Evolutionary conservation across 352 stramenopile species (phyloP), one percentile per base, ranked within the genome.

Genomic region (Phytophthora podocarpi): DNA sequence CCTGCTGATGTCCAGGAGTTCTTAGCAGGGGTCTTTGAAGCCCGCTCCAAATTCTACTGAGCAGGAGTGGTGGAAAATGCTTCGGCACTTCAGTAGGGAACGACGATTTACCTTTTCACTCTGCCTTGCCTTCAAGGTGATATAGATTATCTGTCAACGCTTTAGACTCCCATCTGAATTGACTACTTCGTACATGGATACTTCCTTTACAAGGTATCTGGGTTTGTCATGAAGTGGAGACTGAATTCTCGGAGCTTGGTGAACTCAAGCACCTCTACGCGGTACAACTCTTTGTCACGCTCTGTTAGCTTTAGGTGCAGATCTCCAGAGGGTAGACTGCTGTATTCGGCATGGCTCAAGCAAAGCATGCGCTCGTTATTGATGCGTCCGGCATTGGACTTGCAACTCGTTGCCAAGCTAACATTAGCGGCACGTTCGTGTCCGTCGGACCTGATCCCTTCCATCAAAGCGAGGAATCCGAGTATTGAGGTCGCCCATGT

Each of bases 41-140:
- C 77, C 8, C 78, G 82, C 26, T 88, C 75, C 16, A 88, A 84
- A 42, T 91, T 87, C 23, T 90, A 86, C 40, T 89, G 35, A 75
- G 35, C 37, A 40, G 8, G 4, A 27, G 37, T 8, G 18, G 4
- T 21, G 24, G 21, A 34, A 11, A 24, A 34, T 8, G 40, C 11
- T 21, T 40, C 21, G 34, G 4, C 34, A 10, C n/a, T 40, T 3
- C 34, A 40, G 20, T 13, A 7, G n/a, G n/a, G n/a, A n/a, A 21
- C 13, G n/a, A 40, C 21, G 34, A 21, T 26, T 13, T 42, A 42
- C n/a, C 18, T 42, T 42, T 42, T 15, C 5, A 24, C 24, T 42
- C 8, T 18, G 10, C 26, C 15, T 13, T 40, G 15, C 9, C 34
- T 40, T n/a, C n/a, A n/a, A n/a, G n/a, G n/a, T n/a, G n/a, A n/a